Evolutionary conservation across 192 early-diverging fungal species (phyloP).

Genomic region (Linnemannia hyalina): DNA sequence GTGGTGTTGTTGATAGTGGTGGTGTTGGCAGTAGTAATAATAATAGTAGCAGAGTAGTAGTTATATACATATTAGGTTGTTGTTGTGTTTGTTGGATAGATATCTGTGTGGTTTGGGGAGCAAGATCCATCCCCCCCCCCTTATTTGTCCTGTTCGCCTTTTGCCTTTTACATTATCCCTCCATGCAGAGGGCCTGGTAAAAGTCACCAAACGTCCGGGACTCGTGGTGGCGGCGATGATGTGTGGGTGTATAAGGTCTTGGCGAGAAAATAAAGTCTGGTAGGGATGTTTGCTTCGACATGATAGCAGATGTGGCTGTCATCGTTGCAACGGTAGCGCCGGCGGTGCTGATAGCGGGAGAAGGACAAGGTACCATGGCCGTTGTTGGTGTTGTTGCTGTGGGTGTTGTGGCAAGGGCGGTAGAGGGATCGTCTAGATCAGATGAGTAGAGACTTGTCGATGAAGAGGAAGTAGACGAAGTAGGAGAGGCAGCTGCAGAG

Average conservation of each 20-base stretch:
- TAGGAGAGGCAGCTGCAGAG: neutral
- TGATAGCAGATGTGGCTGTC: neutral
- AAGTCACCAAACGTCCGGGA: slow-evolving; percentile 39
- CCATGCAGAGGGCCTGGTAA: slow-evolving; percentile 43
- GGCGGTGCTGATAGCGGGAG: neutral
- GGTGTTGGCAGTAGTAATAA: too few species aligned
- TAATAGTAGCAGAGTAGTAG: too few species aligned
- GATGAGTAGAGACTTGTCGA: neutral
- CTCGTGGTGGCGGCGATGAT: slow-evolving; percentile 2
- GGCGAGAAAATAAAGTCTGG: slow-evolving; percentile 52
- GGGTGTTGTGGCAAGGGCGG: neutral
- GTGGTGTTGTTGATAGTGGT: neutral
- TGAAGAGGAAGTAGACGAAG: neutral
- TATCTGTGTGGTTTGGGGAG: neutral
- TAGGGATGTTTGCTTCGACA: neutral
- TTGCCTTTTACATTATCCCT: slow-evolving; percentile 3
- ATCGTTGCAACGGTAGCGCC: neutral
- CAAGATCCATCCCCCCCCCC: neutral
- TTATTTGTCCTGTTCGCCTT: neutral
- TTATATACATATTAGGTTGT: too few species aligned
- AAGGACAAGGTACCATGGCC: neutral
- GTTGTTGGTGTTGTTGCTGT: slow-evolving; percentile 4
- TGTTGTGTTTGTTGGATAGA: neutral
- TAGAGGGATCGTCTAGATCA: neutral
- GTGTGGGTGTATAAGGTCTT: slow-evolving; percentile 23